Percentiles rank a stretch among this genome's conserved stretches.
Conservation (phyloP, 2,329 filamentous ascomycete species). For the Cordyceps tenuipes region DNA sequence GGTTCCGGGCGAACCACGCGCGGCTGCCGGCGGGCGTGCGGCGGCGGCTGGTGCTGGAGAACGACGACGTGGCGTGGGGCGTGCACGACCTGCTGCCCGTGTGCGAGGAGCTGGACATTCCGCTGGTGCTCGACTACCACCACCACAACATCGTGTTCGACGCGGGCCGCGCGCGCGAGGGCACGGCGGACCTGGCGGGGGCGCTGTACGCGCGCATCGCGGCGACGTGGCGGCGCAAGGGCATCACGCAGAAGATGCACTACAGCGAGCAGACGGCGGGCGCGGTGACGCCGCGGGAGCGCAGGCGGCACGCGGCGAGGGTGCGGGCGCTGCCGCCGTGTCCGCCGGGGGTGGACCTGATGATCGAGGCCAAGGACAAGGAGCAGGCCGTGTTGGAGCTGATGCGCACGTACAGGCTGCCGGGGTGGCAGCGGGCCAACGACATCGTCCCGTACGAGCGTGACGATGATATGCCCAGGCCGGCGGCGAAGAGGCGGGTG, state of each 20-base stretch:
- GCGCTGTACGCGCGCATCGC: slow-evolving; percentile 65
- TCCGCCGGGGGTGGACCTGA: slow-evolving; percentile 77
- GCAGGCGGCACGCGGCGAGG: slow-evolving; percentile 77
- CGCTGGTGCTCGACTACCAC: slow-evolving; percentile 84
- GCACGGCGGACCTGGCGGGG: slow-evolving; percentile 68
- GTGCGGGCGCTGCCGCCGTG: slow-evolving; percentile 78
- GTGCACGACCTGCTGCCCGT: slow-evolving; percentile 84
- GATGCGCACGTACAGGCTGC: slow-evolving; percentile 80
- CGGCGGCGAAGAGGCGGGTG: slow-evolving; percentile 25
- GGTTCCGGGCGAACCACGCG: slow-evolving; percentile 70
- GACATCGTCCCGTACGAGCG: slow-evolving; percentile 71
- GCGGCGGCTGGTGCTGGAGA: slow-evolving; percentile 77
- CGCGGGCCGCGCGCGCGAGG: slow-evolving; percentile 66
- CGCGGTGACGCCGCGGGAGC: slow-evolving; percentile 67
- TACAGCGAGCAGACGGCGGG: slow-evolving; percentile 64
- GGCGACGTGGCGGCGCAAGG: slow-evolving; percentile 75
- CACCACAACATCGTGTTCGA: slow-evolving; percentile 91
- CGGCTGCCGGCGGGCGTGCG: slow-evolving; percentile 62
- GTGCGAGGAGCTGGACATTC: slow-evolving; percentile 91
- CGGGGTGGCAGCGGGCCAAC: slow-evolving; percentile 67
- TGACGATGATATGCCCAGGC: slow-evolving; percentile 55
- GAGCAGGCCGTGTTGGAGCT: slow-evolving; percentile 93
- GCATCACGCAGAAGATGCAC: slow-evolving; percentile 92
- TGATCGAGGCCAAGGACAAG: slow-evolving; percentile 98
- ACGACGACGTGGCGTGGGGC: slow-evolving; percentile 89